Evolutionary conservation across 2,329 filamentous ascomycete species (phyloP).

Genomic region (Colletotrichum eleusines): DNA sequence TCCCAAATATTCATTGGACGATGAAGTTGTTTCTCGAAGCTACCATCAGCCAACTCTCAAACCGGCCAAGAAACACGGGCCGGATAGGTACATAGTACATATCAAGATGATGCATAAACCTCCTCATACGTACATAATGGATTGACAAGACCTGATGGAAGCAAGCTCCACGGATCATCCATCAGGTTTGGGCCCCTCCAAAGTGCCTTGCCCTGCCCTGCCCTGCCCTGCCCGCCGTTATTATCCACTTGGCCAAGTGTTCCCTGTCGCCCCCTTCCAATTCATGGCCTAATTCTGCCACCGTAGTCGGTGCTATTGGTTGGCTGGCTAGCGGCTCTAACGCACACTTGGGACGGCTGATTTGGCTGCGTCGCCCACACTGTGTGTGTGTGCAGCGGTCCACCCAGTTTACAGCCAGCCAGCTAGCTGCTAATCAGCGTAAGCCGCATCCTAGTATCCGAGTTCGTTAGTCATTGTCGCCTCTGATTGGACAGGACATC

Average conservation of each 20-base stretch:
- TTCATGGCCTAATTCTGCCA: conserved; percentile 40
- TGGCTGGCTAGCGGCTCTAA: conserved; percentile 36
- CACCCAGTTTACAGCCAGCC: conserved; percentile 7
- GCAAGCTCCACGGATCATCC: conserved; percentile 35
- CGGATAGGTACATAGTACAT: no score
- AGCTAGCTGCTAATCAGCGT: conserved; percentile 11
- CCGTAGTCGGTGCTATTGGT: conserved; percentile 31
- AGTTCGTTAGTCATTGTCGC: conserved; percentile 35
- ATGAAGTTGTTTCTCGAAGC: conserved; percentile 25
- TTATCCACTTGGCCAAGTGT: conserved; percentile 15
- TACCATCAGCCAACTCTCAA: conserved; percentile 3
- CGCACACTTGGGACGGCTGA: conserved; percentile 28
- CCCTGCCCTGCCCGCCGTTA: neutral
- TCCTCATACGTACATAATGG: no score
- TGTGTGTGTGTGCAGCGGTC: no score
- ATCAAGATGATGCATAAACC: no score
- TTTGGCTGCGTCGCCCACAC: conserved; percentile 20
- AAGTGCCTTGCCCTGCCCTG: no score
- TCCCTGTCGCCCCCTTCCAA: conserved; percentile 21
- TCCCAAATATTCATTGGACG: conserved; percentile 30
- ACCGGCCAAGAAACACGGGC: no score
- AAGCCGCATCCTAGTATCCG: conserved; percentile 38
- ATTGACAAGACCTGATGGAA: neutral
- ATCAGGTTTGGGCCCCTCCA: conserved; percentile 34
- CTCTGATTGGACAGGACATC: conserved; percentile 22